Evolutionary conservation across 768 basidiomycete genomes (phyloP).

Genomic region (Coprinopsis marcescibilis): DNA sequence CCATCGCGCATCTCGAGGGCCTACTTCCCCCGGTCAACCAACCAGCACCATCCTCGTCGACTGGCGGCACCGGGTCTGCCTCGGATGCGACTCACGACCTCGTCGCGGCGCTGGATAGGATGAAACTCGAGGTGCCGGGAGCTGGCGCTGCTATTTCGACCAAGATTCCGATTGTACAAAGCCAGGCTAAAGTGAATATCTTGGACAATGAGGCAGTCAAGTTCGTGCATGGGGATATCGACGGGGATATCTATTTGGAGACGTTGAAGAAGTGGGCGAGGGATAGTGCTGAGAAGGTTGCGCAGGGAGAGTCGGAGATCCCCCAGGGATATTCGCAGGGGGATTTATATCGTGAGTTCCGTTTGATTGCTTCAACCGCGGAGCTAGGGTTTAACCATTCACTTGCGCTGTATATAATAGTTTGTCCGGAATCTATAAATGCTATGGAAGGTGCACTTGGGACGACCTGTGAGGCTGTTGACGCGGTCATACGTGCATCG

Average conservation of each 20-base stretch:
- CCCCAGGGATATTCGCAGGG: conserved; percentile 66
- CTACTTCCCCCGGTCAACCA: conserved; percentile 10
- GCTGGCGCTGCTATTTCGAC: conserved; percentile 7
- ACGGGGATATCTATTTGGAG: conserved; percentile 60
- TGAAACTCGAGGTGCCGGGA: conserved; percentile 16
- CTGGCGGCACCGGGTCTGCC: conserved; percentile 3
- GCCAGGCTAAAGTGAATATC: conserved; percentile 48
- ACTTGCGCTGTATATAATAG: conserved; percentile 33
- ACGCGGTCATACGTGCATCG: conserved; percentile 42
- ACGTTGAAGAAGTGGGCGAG: conserved; percentile 54
- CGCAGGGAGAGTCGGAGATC: conserved; percentile 64
- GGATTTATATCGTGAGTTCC: conserved; percentile 72
- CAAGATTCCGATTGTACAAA: conserved; percentile 45
- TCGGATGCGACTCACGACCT: conserved; percentile 19
- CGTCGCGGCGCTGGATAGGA: conserved; percentile 21
- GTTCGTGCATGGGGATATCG: conserved; percentile 67
- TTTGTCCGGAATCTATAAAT: conserved; percentile 70
- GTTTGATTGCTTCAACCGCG: conserved; percentile 5
- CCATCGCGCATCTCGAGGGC: conserved; percentile 65
- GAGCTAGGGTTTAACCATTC: neutral
- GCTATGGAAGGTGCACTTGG: conserved; percentile 81
- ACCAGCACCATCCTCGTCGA: neutral
- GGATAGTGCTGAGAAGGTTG: conserved; percentile 58
- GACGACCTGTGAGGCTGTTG: conserved; percentile 85
- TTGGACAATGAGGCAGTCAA: conserved; percentile 60